Conservation (phyloP, 2,329 filamentous ascomycete species). For the Cercospora sp. region DNA sequence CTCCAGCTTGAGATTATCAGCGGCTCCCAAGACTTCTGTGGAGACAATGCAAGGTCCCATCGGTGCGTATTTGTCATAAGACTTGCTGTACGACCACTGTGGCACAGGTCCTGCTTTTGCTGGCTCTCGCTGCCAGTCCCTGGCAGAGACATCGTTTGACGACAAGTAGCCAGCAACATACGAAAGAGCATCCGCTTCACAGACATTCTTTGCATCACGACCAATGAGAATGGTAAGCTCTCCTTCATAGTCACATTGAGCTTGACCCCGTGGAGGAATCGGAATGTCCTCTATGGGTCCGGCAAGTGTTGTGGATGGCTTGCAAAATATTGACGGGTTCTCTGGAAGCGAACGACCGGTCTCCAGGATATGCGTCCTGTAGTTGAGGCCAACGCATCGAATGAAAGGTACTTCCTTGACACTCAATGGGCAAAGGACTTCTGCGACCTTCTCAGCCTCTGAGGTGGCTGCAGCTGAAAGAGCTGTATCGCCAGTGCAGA, state of each 20-base stretch:
- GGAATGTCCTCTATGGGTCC: constrained; percentile 67
- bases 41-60: constrained; percentile 54
- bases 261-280: constrained; percentile 64
- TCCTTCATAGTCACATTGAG: constrained; percentile 73
- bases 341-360: constrained; percentile 66
- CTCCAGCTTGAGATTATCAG: constrained; percentile 45
- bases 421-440: constrained; percentile 54
- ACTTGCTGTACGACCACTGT: constrained; percentile 60
- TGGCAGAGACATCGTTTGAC: constrained; percentile 75
- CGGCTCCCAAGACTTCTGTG: constrained; percentile 46
- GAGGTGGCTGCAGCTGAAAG: constrained; percentile 53
- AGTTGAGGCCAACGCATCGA: constrained; percentile 61
- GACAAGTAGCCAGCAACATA: constrained; percentile 73
- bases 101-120: constrained; percentile 51
- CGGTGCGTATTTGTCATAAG: constrained; percentile 58
- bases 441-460: constrained; percentile 55
- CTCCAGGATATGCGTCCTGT: constrained; percentile 53
- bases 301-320: constrained; percentile 64
- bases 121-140: constrained; percentile 56
- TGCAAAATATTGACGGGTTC: constrained; percentile 72
- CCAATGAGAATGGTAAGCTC: constrained; percentile 74
- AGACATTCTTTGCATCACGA: constrained; percentile 63
- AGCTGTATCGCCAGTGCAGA: constrained; percentile 50
- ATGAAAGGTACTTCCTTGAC: constrained; percentile 56
- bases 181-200: constrained; percentile 62